These are phyloP conservation scores for Firmiana major DNA, from an alignment of 345 rosid genomes.

Conservation along the genomic window DNA sequence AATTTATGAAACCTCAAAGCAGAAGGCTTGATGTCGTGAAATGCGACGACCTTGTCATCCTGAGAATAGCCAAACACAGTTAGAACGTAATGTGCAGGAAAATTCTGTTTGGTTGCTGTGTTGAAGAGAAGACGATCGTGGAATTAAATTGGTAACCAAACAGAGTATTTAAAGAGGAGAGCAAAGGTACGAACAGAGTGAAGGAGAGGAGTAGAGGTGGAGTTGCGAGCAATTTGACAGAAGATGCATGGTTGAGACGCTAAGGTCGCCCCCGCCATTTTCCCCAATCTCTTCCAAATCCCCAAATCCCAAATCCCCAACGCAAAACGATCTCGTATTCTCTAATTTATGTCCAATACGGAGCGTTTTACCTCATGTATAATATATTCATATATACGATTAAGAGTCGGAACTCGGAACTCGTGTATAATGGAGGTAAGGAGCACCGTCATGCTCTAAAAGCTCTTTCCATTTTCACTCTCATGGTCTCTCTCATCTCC, in stretches of 20 bases:
- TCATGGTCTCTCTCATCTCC: constrained; percentile 20
- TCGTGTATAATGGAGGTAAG: too few relatives aligned
- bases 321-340: background rate
- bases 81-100: background rate
- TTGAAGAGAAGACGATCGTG: constrained; percentile 11
- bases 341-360: background rate
- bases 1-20: constrained; percentile 56
- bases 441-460: too few relatives aligned
- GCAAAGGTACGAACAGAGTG: constrained; percentile 43
- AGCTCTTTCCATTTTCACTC: background rate
- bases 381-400: too few relatives aligned
- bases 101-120: constrained; percentile 7
- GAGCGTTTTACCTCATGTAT: background rate
- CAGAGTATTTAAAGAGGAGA: background rate
- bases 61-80: constrained; percentile 24
- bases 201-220: constrained; percentile 55
- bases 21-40: constrained; percentile 78
- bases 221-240: constrained; percentile 58
- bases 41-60: constrained; percentile 83
- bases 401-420: too few relatives aligned
- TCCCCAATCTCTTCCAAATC: constrained; percentile 6
- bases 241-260: constrained; percentile 46
- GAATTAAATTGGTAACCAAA: constrained; percentile 14
- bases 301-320: constrained; percentile 1
- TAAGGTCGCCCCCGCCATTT: constrained; percentile 56